Evolutionary conservation across 2,329 filamentous ascomycete genomes (phyloP).

Genomic region (Apiospora arundinis): DNA sequence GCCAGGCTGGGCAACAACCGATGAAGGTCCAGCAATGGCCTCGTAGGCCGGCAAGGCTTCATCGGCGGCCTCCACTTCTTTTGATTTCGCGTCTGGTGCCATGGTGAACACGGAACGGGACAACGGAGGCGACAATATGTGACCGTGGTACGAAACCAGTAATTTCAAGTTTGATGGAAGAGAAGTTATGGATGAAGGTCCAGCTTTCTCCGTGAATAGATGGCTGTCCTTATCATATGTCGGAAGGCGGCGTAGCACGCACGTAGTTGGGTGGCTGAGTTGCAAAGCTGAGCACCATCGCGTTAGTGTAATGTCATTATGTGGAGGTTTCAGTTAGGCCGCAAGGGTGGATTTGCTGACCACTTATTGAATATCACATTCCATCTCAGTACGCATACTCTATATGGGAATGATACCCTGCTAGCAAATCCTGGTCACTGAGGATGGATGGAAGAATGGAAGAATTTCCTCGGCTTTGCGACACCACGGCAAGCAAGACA

Average conservation of each 20-base stretch:
- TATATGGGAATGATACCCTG: neutral
- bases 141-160: neutral
- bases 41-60: constrained; percentile 14
- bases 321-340: neutral
- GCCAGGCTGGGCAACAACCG: neutral
- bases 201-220: neutral
- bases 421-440: neutral
- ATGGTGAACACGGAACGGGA: neutral
- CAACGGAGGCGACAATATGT: neutral
- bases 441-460: neutral
- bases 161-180: neutral
- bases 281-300: neutral
- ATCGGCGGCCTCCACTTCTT: constrained; percentile 5
- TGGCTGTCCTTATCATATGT: neutral
- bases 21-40: constrained; percentile 15
- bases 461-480: neutral
- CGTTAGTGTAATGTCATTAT: neutral
- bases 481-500: neutral
- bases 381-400: neutral
- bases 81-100: neutral
- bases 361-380: neutral
- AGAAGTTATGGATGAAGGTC: neutral
- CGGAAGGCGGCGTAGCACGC: neutral
- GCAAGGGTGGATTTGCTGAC: neutral
- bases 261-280: neutral